Conservation (phyloP, 2,329 filamentous ascomycete species). For the Pseudocercospora musae region DNA sequence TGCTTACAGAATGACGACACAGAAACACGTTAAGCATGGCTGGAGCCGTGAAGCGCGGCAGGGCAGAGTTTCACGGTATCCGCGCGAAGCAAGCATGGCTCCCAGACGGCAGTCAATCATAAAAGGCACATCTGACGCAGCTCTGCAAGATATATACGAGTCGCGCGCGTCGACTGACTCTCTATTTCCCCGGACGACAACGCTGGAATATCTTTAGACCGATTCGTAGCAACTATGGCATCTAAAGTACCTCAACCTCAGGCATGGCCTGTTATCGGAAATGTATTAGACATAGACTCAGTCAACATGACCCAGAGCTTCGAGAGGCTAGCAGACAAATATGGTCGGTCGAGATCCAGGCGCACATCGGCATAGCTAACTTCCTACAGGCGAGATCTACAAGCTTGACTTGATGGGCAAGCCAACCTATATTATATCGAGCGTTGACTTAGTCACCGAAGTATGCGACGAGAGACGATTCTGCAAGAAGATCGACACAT, state of each 20-base stretch:
- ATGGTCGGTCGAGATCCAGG: slow-evolving; percentile 7
- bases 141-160: background rate
- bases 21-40: background rate
- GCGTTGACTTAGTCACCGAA: slow-evolving; percentile 36
- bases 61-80: background rate
- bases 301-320: slow-evolving; percentile 54
- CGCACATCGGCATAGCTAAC: background rate
- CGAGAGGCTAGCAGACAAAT: slow-evolving; percentile 44
- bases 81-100: background rate
- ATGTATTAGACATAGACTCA: slow-evolving; percentile 60
- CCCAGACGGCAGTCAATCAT: background rate
- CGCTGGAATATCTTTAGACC: background rate
- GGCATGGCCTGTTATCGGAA: slow-evolving; percentile 62
- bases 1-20: background rate
- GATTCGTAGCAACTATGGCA: background rate
- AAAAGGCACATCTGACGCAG: background rate
- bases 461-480: slow-evolving; percentile 48
- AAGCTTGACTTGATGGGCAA: slow-evolving; percentile 13
- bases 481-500: slow-evolving; percentile 53
- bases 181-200: background rate
- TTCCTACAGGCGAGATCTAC: slow-evolving; percentile 14
- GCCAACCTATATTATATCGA: slow-evolving; percentile 8
- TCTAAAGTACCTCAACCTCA: slow-evolving; percentile 58
- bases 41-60: background rate
- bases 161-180: background rate